Percentiles rank a stretch among this genome's conserved stretches.
Evolutionary conservation across 345 rosid species (phyloP).

Genomic region (Limnanthes douglasii): DNA sequence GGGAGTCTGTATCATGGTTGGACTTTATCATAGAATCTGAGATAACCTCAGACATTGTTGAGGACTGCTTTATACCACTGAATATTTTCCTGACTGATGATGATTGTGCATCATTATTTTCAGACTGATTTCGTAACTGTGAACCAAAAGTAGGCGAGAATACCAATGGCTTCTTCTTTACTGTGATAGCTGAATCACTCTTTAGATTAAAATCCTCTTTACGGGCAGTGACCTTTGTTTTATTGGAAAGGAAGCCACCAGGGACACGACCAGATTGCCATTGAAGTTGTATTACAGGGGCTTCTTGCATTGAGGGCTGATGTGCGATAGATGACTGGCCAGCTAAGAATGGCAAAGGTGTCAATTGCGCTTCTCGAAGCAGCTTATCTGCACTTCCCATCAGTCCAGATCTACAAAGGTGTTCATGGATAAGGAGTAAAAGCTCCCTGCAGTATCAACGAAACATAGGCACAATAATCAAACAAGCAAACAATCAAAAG

Average conservation of each 20-base stretch:
- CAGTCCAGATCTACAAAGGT: slow-evolving; percentile 90
- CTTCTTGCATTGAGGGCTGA: slow-evolving; percentile 44
- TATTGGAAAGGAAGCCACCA: slow-evolving; percentile 50
- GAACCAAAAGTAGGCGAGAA: slow-evolving; percentile 58
- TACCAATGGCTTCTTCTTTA: slow-evolving; percentile 61
- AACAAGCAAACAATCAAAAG: neutral
- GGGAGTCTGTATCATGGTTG: slow-evolving; percentile 32
- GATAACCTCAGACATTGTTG: slow-evolving; percentile 21
- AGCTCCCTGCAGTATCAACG: slow-evolving; percentile 52
- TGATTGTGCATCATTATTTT: slow-evolving; percentile 29
- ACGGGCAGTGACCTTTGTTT: slow-evolving; percentile 21
- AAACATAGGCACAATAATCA: slow-evolving; percentile 3
- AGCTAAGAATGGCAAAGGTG: slow-evolving; percentile 59
- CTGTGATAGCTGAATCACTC: slow-evolving; percentile 29
- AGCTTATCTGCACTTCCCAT: slow-evolving; percentile 42
- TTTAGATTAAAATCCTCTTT: slow-evolving; percentile 32
- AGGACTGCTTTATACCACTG: slow-evolving; percentile 19
- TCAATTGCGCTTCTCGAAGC: slow-evolving; percentile 83
- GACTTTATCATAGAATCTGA: slow-evolving; percentile 23
- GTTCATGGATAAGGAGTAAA: slow-evolving; percentile 86
- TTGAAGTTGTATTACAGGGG: slow-evolving; percentile 36
- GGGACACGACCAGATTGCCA: slow-evolving; percentile 82
- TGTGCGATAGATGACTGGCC: slow-evolving; percentile 51
- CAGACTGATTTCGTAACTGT: slow-evolving; percentile 36
- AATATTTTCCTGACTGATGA: slow-evolving; percentile 22